Base-by-base conservation (phyloP, 306 rosid species). In the Macrotyloma uniflorum region DNA sequence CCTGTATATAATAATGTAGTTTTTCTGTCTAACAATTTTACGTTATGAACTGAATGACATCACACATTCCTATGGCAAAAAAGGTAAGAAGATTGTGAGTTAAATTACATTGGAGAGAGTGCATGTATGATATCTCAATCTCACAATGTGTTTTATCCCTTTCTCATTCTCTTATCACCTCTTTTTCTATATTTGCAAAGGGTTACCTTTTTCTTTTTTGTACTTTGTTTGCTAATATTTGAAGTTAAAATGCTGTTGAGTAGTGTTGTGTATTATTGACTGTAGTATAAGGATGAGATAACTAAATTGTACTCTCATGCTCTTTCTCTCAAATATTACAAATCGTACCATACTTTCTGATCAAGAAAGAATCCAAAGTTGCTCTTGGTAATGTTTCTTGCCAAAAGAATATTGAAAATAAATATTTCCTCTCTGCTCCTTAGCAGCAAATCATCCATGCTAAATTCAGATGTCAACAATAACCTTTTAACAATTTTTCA, bases 11-110 rank as follows among this genome's bases (percentile, higher is more conserved):
- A 43, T 32, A 40, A 1, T 50, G 16, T 13, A 61, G 67, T 79
- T 71, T 36, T 38, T 38, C 43, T 9, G 61, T 54, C 64, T 77
- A 24, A 43, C 36, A 11, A 1, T 76, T 43, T 76, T 83, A 30
- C 65, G 51, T 62, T 6, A 15, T 70, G 43, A 20, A 54, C 18
- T 18, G 13, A 61, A 30, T 61, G 43, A 30, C 23, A 26, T 67
- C 32, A n/a, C 18, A 18, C 42, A 15, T 43, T n/a, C 35, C 18
- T 35, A 2, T 28, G 32, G 1, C n/a, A 46, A 12, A 58, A 55
- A 22, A 20, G 59, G 32, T 9, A 16, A 5, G 5, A 16, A 12
- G 19, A 26, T 74, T 12, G 26, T 23, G 38, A 72, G 18, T 35
- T 19, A 18, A 35, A 36, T 19, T 36, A 18, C 69, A 63, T 32